Evolutionary conservation across 768 basidiomycete species (phyloP), one percentile per base, ranked within the genome.

Genomic region (Phylloporus arenicola): DNA sequence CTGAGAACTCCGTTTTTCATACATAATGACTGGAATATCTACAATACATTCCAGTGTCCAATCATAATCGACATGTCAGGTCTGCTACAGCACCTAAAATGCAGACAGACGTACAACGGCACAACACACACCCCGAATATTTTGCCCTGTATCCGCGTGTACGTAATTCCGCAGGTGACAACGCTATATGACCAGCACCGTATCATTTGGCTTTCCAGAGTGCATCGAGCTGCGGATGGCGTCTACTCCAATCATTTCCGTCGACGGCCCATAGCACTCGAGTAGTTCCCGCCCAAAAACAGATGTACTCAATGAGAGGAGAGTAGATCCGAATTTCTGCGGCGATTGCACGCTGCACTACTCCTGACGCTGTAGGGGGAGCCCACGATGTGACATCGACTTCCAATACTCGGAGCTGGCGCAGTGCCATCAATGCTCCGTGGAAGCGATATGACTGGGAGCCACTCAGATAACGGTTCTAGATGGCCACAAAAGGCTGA

Each of bases 291-390:
- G 51, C 52, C 70, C 72, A 70, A 58, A 76, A 59, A 40, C 64
- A 62, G 48, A 75, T 50, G 17, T 52, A 58, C 38, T 61, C 67
- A 25, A 76, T 57, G 24, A 57, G 62, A 5, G 72, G 67, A 37
- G 68, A 62, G 59, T 69, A 75, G 33, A 64, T 65, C 34, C 64
- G 70, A 25, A 73, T 57, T 52, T 76, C 75, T 24, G 68, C 62
- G 45, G 67, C 64, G 55, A 76, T 58, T 54, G 60, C 56, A 51
- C 71, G 71, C 52, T 74, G 72, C 16, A 58, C 45, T 19, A 53
- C 39, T 33, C 64, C 63, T 35, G 61, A 57, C 11, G 71, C 60
- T 9, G n/a, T n/a, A n/a, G 57, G 58, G 14, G 71, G 68, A 14
- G 53, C 44, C 73, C 72, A 75, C 29, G 57, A 54, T 33, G 65